Evolutionary conservation across 108 stramenopile genomes (phyloP), one percentile per base, ranked within the genome.

Genomic region (Poteriospumella lacustris): DNA sequence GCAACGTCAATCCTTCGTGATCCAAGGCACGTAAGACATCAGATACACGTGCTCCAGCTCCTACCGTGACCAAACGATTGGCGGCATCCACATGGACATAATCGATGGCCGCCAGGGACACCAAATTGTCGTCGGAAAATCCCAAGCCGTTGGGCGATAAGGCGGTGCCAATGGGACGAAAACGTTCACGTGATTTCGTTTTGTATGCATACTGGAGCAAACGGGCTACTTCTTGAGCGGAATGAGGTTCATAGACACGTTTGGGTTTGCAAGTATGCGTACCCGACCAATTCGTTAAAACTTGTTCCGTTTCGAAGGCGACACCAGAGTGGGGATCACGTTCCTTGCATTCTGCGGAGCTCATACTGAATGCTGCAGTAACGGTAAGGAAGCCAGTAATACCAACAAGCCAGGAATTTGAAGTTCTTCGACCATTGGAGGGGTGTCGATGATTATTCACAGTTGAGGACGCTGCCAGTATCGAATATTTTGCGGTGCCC

Each of bases 111-210:
- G 87, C 91, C 77, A 98, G 85, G 75, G 89, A 87, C 3, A 98
- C 87, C 69, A 87, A 76, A 2, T 90, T 90, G 36, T 86, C 79
- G 12, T 84, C 52, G 47, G 89, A 78, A 59, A 98, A 88, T 0
- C 91, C 91, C 24, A 98, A 75, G 58, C 94, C 97, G 82, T 96
- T 98, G 15, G 97, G 97, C 59, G 91, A 92, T 9, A 98, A 89
- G 2, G 95, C 95, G 31, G 94, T 95, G 12, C 97, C 96, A 9
- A 96, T 79, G 0, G 94, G 93, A 9, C 96, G 92, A 31, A 97
- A n/a, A 52, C 70, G 43, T 42, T 9, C 41, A 5, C 31, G 26
- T 5, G 15, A 3, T 38, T 33, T 39, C 28, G 15, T 73, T 3
- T 5, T 42, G 36, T 73, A 9, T 9, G 36, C 12, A 31, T 12